phyloP scores from a whole-genome alignment of 2,329 filamentous ascomycete species.

The Periconia macrospinosa region DNA sequence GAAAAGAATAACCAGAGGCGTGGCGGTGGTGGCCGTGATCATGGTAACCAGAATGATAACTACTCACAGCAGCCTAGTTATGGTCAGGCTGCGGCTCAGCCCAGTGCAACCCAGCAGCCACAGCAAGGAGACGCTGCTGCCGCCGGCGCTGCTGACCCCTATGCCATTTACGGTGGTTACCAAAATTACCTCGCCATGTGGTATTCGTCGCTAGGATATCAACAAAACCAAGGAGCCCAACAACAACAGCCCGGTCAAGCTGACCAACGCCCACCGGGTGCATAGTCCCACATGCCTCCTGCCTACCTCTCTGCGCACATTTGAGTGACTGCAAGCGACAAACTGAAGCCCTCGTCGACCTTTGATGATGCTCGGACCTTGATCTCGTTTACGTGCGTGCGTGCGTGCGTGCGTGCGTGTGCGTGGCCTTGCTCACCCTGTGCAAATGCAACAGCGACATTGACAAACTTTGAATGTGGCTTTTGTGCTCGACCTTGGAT shows the following conservation, averaged over 20 bases:
- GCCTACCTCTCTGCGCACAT: slow-evolving; percentile 25
- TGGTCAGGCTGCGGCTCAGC: slow-evolving; percentile 37
- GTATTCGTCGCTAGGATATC: slow-evolving; percentile 69
- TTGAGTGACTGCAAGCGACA: slow-evolving; percentile 35
- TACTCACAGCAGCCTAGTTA: slow-evolving; percentile 51
- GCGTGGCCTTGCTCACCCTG: no score
- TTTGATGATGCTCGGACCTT: no score
- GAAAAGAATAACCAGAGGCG: slow-evolving; percentile 50
- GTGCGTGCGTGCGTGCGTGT: no score
- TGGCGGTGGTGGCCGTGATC: slow-evolving; percentile 40
- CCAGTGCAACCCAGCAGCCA: slow-evolving; percentile 26
- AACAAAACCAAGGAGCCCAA: slow-evolving; percentile 53
- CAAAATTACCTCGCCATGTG: slow-evolving; percentile 78
- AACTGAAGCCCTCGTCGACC: no score
- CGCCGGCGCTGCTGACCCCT: slow-evolving; percentile 48
- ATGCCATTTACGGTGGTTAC: slow-evolving; percentile 82
- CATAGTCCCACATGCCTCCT: slow-evolving; percentile 27
- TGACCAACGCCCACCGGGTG: slow-evolving; percentile 32
- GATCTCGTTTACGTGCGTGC: no score
- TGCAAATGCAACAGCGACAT: no score
- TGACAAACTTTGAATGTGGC: no score
- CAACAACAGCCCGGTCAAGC: slow-evolving; percentile 30
- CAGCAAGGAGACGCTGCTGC: slow-evolving; percentile 54
- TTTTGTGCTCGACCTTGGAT: no score
- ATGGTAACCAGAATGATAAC: slow-evolving; percentile 42